Conservation (phyloP, 768 basidiomycete genomes). For the Kwoniella bestiolae region DNA sequence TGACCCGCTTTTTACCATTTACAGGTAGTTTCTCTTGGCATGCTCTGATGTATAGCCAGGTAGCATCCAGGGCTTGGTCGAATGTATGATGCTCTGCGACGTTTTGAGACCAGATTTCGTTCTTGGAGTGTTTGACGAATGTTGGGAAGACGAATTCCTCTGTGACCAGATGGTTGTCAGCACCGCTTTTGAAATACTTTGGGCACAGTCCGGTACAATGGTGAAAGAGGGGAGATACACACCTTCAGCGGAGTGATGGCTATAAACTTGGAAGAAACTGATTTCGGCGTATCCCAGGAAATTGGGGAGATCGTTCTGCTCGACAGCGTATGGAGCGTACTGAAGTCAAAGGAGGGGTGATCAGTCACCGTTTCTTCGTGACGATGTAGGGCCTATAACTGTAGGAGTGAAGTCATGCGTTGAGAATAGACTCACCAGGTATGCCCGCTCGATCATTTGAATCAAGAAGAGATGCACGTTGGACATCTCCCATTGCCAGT, state of each 20-base stretch:
- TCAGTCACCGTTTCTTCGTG: too few species aligned
- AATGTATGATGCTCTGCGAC: conserved; percentile 25
- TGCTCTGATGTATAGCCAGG: conserved; percentile 26
- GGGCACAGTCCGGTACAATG: too few species aligned
- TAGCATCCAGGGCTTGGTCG: conserved; percentile 16
- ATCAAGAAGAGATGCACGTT: conserved; percentile 18
- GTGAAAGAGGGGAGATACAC: not conserved
- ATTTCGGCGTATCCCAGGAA: conserved; percentile 27
- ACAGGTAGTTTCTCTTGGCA: conserved; percentile 7
- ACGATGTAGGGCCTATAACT: too few species aligned
- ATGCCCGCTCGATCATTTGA: conserved; percentile 9
- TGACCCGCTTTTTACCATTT: not conserved
- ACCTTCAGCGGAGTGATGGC: conserved; percentile 21
- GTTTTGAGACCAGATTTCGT: conserved; percentile 19
- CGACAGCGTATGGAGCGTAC: conserved; percentile 7
- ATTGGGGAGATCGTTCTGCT: conserved; percentile 22
- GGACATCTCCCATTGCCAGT: conserved; percentile 21
- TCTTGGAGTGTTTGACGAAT: not conserved
- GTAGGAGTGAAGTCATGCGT: too few species aligned
- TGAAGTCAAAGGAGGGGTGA: conserved; percentile 3
- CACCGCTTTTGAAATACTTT: too few species aligned
- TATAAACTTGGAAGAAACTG: conserved; percentile 20
- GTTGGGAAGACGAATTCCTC: conserved; percentile 18
- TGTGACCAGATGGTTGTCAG: not conserved
- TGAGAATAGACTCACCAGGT: conserved; percentile 10